Base-by-base conservation (phyloP, 2,329 filamentous ascomycete genomes). In the Hortaea werneckii region DNA sequence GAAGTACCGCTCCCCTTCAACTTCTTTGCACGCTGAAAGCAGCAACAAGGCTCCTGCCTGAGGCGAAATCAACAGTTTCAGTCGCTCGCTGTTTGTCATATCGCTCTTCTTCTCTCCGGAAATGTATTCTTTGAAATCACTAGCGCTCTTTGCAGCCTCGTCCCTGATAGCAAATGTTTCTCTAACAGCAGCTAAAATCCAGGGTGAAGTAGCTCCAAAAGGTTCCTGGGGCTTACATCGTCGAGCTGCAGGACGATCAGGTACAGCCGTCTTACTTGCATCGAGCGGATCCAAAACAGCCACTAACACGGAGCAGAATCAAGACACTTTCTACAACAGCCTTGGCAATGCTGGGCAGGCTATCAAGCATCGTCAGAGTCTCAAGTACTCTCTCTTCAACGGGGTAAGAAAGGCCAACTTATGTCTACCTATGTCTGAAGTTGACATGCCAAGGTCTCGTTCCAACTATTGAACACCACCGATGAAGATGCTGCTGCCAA, bases 391-490 rank as follows among this genome's bases (percentile, higher is more conserved):
- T 9, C 32, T 35, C 9, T 35, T 35, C 32, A 35, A 35, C n/a
- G 32, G 32, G 9, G 32, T 35, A 35, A 35, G 32, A 20, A 20
- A 20, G 20, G 20, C 20, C 20, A 20, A 20, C 20, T 20, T 4
- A 20, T 20, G 20, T 20, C 20, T 20, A 20, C 20, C 20, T 20
- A 20, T 20, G 20, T 20, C 20, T 20, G 20, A 20, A 35, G 32
- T n/a, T 35, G 32, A 35, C 32, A 35, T n/a, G 32, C 32, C 32
- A 9, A 35, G 32, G 50, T 52, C 12, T 55, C 53, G 0, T 54
- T 55, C 48, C 50, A 48, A n/a, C 50, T 55, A 9, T 42, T 52
- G 13, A 41, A 54, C 37, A 46, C 45, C 26, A 43, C 46, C 10
- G 47, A 51, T 10, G 52, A 56, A 37, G 49, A 54, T 37, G 44